phyloP scores from a whole-genome alignment of 805 yeast species.

The Nakazawaea wickerhamii region DNA sequence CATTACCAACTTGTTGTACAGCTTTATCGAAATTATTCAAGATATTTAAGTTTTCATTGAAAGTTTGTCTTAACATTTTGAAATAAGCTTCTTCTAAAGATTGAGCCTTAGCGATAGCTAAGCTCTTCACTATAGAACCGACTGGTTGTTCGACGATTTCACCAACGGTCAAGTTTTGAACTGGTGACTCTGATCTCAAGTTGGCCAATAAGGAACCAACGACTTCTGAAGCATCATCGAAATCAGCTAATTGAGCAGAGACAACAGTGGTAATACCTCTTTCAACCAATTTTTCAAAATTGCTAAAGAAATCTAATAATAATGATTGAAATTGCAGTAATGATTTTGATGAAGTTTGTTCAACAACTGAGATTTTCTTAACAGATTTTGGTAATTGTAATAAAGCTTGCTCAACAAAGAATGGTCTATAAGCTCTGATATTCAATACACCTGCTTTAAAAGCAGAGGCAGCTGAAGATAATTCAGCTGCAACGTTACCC shows the following conservation, averaged over 20 bases:
- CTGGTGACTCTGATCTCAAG: conserved; percentile 45
- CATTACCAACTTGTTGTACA: conserved; percentile 33
- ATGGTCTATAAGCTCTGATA: conserved; percentile 70
- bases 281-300: conserved; percentile 40
- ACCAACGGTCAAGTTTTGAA: conserved; percentile 62
- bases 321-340: conserved; percentile 34
- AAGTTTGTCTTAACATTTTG: conserved; percentile 68
- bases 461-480: conserved; percentile 33
- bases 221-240: conserved; percentile 35
- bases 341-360: conserved; percentile 46
- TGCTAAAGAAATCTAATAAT: conserved; percentile 68
- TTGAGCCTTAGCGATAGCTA: conserved; percentile 41
- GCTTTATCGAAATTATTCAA: conserved; percentile 52
- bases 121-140: conserved; percentile 6
- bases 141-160: conserved; percentile 23
- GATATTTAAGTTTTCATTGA: conserved; percentile 43
- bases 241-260: conserved; percentile 46
- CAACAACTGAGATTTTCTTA: conserved; percentile 54
- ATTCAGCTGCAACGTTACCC: conserved; percentile 48
- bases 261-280: conserved; percentile 50
- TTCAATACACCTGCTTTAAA: conserved; percentile 44
- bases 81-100: conserved; percentile 70
- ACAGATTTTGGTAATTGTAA: conserved; percentile 48
- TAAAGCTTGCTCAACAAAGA: conserved; percentile 48
- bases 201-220: conserved; percentile 47